Percentiles rank a stretch among this genome's conserved stretches.
Conservation (phyloP, 805 yeast genomes). For the Candida ipomoeae region DNA sequence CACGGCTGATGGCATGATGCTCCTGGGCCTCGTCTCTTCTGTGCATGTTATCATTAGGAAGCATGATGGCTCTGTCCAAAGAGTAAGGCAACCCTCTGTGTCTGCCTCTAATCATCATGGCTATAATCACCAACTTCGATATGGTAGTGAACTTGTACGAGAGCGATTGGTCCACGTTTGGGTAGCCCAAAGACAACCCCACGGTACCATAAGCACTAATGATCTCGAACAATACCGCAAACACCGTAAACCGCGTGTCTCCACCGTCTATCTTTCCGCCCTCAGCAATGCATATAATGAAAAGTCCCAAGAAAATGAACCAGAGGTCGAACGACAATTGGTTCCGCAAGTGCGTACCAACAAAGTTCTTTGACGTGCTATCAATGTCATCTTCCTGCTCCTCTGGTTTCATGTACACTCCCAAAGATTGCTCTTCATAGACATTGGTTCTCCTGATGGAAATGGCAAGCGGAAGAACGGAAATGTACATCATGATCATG, state of each 20-base stretch:
- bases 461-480: constrained; percentile 93
- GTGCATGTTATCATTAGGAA: constrained; percentile 67
- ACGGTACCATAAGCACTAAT: constrained; percentile 97
- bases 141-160: constrained; percentile 65
- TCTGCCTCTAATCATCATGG: constrained; percentile 90
- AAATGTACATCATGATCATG: constrained; percentile 96
- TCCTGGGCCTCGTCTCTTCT: constrained; percentile 60
- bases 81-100: constrained; percentile 95
- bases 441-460: constrained; percentile 96
- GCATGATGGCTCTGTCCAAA: constrained; percentile 87
- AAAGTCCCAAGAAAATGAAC: constrained; percentile 84
- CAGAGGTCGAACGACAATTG: constrained; percentile 93
- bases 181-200: constrained; percentile 85
- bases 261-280: constrained; percentile 51
- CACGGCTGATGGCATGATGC: constrained; percentile 38
- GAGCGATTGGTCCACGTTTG: constrained; percentile 62
- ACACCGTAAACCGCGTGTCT: constrained; percentile 54
- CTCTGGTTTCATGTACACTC: constrained; percentile 61
- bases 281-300: constrained; percentile 84
- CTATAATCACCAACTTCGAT: constrained; percentile 80
- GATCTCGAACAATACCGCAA: constrained; percentile 77
- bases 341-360: constrained; percentile 83
- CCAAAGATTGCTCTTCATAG: constrained; percentile 94
- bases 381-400: constrained; percentile 30
- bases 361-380: constrained; percentile 53